phyloP scores from a whole-genome alignment of 2,329 filamentous ascomycete genomes.

The Tolypocladium amazonense region DNA sequence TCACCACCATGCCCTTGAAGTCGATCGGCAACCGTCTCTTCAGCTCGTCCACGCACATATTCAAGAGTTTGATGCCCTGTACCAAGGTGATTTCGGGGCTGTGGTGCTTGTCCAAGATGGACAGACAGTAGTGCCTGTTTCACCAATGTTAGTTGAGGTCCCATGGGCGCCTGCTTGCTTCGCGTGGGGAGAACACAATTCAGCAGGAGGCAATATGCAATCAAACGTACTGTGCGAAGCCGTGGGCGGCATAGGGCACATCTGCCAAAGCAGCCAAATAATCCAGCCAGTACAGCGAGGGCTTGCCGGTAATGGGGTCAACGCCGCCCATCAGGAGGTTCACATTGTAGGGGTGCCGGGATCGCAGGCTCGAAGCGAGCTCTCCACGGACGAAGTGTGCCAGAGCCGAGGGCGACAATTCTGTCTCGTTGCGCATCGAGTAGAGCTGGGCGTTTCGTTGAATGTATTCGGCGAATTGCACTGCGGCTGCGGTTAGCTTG shows the following conservation, averaged over 20 bases:
- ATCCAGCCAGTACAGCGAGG: conserved; percentile 92
- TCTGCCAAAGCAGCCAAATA: conserved; percentile 84
- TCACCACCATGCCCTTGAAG: conserved; percentile 94
- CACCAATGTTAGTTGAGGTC: conserved; percentile 1
- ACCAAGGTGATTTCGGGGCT: conserved; percentile 86
- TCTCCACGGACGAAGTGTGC: conserved; percentile 91
- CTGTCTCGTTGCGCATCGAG: conserved; percentile 93
- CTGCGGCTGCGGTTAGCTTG: conserved; percentile 34
- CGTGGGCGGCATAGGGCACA: conserved; percentile 91
- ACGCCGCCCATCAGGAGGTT: conserved; percentile 92
- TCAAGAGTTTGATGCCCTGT: conserved; percentile 83
- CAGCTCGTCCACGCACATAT: conserved; percentile 92
- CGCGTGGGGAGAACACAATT: not conserved
- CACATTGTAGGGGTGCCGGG: conserved; percentile 89
- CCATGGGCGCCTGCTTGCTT: not conserved
- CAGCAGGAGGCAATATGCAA: not conserved
- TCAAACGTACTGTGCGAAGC: conserved; percentile 77
- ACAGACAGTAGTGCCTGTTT: conserved; percentile 86
- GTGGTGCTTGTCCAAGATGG: conserved; percentile 96
- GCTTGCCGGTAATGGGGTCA: conserved; percentile 84
- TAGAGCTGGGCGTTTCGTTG: conserved; percentile 98
- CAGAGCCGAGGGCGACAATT: conserved; percentile 80
- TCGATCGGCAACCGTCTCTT: conserved; percentile 96
- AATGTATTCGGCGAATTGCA: conserved; percentile 98
- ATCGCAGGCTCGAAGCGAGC: conserved; percentile 81